A percentile compares a stretch with the other conserved stretches of the same genome.
phyloP scores from a whole-genome alignment of 2,329 filamentous ascomycete species.

The Trichophyton benhamiae region DNA sequence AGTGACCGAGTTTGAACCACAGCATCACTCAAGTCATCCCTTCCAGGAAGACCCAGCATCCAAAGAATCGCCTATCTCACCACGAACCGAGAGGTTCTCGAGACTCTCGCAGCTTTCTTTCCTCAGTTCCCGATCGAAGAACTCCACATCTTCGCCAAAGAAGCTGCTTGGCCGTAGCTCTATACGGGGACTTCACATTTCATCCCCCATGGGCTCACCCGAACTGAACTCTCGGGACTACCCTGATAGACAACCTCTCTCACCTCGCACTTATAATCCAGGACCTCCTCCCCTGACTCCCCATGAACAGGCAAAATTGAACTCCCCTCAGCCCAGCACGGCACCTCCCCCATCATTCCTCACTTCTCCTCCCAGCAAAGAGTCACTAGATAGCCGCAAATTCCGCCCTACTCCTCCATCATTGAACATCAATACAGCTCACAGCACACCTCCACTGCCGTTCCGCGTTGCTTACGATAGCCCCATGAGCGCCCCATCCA shows the following conservation, averaged over 20 bases:
- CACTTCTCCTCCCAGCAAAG: constrained; percentile 9
- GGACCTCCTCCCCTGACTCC: constrained; percentile 45
- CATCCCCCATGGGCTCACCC: constrained; percentile 40
- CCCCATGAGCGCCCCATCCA: constrained; percentile 34
- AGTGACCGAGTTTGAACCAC: constrained; percentile 6
- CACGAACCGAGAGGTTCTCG: constrained; percentile 26
- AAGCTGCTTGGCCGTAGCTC: constrained; percentile 34
- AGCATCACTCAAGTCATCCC: constrained; percentile 14
- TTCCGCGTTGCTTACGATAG: constrained; percentile 33
- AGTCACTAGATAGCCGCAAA: constrained; percentile 10
- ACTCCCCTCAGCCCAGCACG: constrained; percentile 4
- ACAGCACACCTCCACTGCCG: constrained; percentile 28
- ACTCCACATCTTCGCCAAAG: constrained; percentile 28
- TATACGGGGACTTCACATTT: constrained; percentile 47
- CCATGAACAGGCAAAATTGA: constrained; percentile 15
- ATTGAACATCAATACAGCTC: constrained; percentile 21
- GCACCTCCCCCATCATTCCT: constrained; percentile 5
- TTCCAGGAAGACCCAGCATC: constrained; percentile 9
- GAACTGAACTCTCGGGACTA: constrained; percentile 34
- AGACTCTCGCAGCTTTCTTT: constrained; percentile 31
- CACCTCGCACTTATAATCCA: constrained; percentile 45
- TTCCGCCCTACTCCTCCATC: constrained; percentile 22
- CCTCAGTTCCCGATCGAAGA: constrained; percentile 29
- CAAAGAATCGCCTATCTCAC: constrained; percentile 20
- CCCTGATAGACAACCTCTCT: constrained; percentile 42